Base-by-base conservation (phyloP, 2,329 filamentous ascomycete genomes). In the Ambrosiella xylebori region DNA sequence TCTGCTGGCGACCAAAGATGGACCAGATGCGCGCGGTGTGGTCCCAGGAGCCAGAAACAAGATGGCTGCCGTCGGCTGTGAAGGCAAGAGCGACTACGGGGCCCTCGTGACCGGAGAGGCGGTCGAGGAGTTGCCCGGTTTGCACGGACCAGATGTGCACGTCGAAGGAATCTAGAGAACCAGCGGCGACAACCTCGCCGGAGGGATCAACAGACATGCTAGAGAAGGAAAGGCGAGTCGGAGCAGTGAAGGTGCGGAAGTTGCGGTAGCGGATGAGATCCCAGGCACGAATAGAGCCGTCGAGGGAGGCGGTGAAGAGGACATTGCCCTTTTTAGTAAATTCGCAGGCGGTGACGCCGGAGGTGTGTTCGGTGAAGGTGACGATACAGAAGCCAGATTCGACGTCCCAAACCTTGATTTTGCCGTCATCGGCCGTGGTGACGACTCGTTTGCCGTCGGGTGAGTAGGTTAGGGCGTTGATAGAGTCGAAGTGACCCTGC, bases 81-180 rank as follows among this genome's bases (percentile, higher is more conserved):
- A 98, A 98, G 2, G 88, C 82, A 35, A 98, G 73, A 1, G 87
- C 84, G 4, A 89, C 93, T 1, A 98, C 85, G 0, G 93, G 93
- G 0, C 91, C 93, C 71, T 98, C 91, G 64, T 98, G 93, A 1
- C 93, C 94, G 6, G 90, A 80, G 27, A 98, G 75, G 63, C 85
- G 85, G 68, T 98, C 93, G 5, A 98, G 80, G 15, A 98, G 76
- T 69, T 98, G 93, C 2, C 93, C 93, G 0, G 91, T 98, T 68
- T 98, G 93, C 3, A 98, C 94, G 4, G 88, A 96, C 93, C 93
- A 98, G 62, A 98, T 86, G 70, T 98, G 90, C 56, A 98, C 88
- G 66, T 97, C 91, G 63, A 96, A 97, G 3, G 90, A 95, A 68
- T 98, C 93, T 13, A 95, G 77, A 1, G 91, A 97, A 1, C 91